Conservation (phyloP, 768 basidiomycete genomes). For the Mrakia blollopis region DNA sequence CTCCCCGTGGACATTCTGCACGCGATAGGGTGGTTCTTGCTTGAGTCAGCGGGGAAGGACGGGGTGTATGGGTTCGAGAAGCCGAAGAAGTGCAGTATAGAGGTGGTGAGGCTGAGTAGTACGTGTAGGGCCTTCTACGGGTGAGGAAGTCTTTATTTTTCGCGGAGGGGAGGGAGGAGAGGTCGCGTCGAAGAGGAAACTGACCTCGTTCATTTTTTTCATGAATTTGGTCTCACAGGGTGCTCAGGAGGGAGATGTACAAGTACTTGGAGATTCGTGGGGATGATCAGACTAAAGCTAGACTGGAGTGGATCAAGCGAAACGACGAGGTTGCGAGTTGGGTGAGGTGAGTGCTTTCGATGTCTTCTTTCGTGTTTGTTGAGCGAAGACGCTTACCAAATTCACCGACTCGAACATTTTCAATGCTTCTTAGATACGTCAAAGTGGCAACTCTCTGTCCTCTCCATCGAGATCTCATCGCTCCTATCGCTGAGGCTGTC, state of each 20-base stretch:
- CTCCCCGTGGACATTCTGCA: not conserved
- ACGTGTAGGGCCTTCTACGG: not conserved
- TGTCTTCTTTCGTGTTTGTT: not conserved
- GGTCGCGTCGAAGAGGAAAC: not conserved
- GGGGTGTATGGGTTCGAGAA: not conserved
- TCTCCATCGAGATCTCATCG: not conserved
- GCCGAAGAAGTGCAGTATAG: not conserved
- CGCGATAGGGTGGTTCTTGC: not conserved
- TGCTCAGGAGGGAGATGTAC: not conserved
- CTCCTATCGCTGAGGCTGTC: not conserved
- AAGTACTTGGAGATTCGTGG: not conserved
- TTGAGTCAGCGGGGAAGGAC: not conserved
- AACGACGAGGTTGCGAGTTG: not conserved
- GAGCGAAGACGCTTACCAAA: too few relatives aligned
- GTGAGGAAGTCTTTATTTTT: too few relatives aligned
- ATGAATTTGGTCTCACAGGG: not conserved
- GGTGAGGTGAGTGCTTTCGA: not conserved
- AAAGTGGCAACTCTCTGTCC: not conserved
- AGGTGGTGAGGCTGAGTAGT: not conserved
- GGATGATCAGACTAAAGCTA: not conserved
- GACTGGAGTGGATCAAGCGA: not conserved
- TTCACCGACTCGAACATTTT: too few relatives aligned
- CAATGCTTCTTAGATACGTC: not conserved
- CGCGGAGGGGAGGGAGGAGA: too few relatives aligned
- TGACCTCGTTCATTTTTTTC: too few relatives aligned